phyloP scores from a whole-genome alignment of 192 early-diverging fungal genomes.

The Anaeromyces robustus region DNA sequence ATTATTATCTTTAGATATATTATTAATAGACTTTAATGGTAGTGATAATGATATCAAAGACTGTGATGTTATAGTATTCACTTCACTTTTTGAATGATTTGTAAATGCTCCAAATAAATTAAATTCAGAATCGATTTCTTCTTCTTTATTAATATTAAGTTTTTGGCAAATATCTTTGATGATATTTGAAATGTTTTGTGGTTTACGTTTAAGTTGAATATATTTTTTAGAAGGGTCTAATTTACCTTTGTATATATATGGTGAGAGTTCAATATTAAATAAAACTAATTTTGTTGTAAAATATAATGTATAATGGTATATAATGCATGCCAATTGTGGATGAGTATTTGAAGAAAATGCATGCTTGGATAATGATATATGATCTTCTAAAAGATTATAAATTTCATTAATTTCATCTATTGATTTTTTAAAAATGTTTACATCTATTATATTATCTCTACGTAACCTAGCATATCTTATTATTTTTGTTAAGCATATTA shows the following conservation, averaged over 20 bases:
- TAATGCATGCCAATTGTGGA: neutral
- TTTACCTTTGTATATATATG: neutral
- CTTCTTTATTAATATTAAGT: too few relatives aligned
- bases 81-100: too few relatives aligned
- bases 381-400: neutral
- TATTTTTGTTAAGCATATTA: neutral
- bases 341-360: neutral
- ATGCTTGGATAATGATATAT: neutral
- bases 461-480: neutral
- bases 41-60: too few relatives aligned
- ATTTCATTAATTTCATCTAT: neutral
- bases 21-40: too few relatives aligned
- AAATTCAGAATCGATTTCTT: too few relatives aligned
- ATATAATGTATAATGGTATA: neutral
- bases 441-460: neutral
- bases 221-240: neutral
- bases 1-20: too few relatives aligned
- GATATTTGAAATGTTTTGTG: neutral
- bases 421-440: neutral
- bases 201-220: neutral
- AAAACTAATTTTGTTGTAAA: neutral
- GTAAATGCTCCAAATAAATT: too few relatives aligned
- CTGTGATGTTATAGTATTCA: too few relatives aligned
- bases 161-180: too few relatives aligned
- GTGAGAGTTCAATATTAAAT: neutral